Percentiles rank a stretch among this genome's conserved stretches.
Conservation (phyloP, 176 grass and related monocot species). For the Ensete ventricosum region DNA sequence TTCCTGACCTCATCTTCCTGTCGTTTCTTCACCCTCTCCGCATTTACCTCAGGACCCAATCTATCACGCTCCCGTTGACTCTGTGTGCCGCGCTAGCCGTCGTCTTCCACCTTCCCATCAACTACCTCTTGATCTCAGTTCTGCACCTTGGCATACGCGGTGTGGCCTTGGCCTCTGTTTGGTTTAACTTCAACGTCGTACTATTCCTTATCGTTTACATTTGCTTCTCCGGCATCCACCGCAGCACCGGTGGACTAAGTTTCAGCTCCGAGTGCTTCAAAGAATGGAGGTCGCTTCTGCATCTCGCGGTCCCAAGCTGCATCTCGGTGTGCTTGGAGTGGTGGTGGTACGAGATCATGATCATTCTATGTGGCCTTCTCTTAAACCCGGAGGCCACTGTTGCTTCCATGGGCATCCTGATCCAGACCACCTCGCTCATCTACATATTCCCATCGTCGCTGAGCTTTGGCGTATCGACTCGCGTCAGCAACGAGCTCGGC, state of each 20-base stretch:
- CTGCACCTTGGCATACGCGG: slow-evolving; percentile 52
- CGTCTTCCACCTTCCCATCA: slow-evolving; percentile 54
- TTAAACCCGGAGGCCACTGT: slow-evolving; percentile 62
- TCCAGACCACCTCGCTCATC: slow-evolving; percentile 80
- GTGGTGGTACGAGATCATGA: slow-evolving; percentile 99
- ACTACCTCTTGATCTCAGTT: slow-evolving; percentile 52
- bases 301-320: slow-evolving; percentile 53
- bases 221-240: slow-evolving; percentile 55
- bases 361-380: slow-evolving; percentile 74
- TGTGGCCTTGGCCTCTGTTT: slow-evolving; percentile 64
- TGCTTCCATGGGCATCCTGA: slow-evolving; percentile 82
- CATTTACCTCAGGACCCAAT: slow-evolving; percentile 79
- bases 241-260: slow-evolving; percentile 43
- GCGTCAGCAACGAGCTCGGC: slow-evolving; percentile 80
- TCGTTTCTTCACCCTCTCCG: slow-evolving; percentile 84
- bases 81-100: slow-evolving; percentile 46
- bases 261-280: slow-evolving; percentile 39
- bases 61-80: slow-evolving; percentile 67
- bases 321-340: slow-evolving; percentile 88
- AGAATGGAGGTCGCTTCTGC: slow-evolving; percentile 43
- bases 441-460: slow-evolving; percentile 97
- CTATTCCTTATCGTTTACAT: slow-evolving; percentile 53
- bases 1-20: slow-evolving; percentile 76
- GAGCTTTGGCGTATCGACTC: slow-evolving; percentile 82
- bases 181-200: slow-evolving; percentile 69